These are phyloP conservation scores for Phytophthora nicotianae DNA, from an alignment of 352 stramenopile genomes.

Conservation along the genomic window DNA sequence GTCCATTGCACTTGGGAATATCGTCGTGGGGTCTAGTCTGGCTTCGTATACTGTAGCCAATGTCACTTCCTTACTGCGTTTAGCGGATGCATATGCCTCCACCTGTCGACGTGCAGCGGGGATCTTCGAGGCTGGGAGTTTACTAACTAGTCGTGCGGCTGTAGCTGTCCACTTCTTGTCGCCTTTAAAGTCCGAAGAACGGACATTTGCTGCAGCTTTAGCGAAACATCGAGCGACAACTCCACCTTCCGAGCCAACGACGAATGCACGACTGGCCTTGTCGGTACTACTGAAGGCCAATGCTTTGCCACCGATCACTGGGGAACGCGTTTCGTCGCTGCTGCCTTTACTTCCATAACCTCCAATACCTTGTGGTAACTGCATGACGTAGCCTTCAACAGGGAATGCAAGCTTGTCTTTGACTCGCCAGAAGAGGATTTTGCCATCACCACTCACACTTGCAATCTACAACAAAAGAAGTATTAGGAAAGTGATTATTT, in stretches of 20 bases:
- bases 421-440: slow-evolving; percentile 86
- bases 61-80: slow-evolving; percentile 72
- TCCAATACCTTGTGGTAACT: slow-evolving; percentile 35
- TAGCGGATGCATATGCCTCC: slow-evolving; percentile 62
- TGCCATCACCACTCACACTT: slow-evolving; percentile 84
- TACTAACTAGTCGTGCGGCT: slow-evolving; percentile 63
- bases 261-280: slow-evolving; percentile 74
- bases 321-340: slow-evolving; percentile 9
- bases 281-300: slow-evolving; percentile 69
- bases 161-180: slow-evolving; percentile 84
- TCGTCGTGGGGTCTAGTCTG: slow-evolving; percentile 55
- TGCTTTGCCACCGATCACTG: slow-evolving; percentile 67
- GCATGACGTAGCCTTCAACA: slow-evolving; percentile 87
- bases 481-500: background rate
- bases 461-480: slow-evolving; percentile 41
- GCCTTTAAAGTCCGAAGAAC: slow-evolving; percentile 66
- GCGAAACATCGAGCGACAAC: slow-evolving; percentile 68
- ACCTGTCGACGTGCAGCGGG: slow-evolving; percentile 67
- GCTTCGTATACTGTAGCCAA: slow-evolving; percentile 77
- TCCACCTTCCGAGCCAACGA: slow-evolving; percentile 79
- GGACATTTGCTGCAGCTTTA: slow-evolving; percentile 45
- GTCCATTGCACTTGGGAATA: slow-evolving; percentile 76
- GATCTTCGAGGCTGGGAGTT: slow-evolving; percentile 49
- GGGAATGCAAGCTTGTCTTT: slow-evolving; percentile 88
- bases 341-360: slow-evolving; percentile 11